phyloP scores from a whole-genome alignment of 495 filamentous ascomycete genomes.

The Penicillium waksmanii region DNA sequence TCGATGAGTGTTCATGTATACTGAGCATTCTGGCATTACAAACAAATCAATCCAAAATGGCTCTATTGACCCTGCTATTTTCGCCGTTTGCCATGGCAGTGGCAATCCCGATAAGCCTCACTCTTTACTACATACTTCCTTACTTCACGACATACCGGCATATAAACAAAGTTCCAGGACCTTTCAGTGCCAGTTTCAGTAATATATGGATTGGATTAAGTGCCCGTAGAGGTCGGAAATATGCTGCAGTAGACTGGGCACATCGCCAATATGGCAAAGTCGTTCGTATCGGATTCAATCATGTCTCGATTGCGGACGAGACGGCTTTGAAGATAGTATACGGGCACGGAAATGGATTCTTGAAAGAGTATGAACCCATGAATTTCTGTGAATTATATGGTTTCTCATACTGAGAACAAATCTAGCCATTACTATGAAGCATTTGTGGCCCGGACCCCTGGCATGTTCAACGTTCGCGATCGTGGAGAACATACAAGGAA shows the following conservation, averaged over 20 bases:
- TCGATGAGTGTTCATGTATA: not conserved
- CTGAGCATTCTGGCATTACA: too few relatives aligned
- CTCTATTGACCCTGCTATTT: conserved; percentile 13
- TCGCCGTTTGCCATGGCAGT: conserved; percentile 20
- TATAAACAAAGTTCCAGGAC: conserved; percentile 25
- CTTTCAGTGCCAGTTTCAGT: conserved; percentile 27
- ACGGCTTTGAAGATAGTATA: conserved; percentile 35
- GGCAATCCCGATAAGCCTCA: conserved; percentile 20
- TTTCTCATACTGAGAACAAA: not conserved
- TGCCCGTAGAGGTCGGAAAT: conserved; percentile 28
- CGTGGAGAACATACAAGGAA: conserved; percentile 77
- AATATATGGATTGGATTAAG: conserved; percentile 32
- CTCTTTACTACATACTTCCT: conserved; percentile 28
- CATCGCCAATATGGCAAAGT: conserved; percentile 47
- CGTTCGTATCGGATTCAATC: conserved; percentile 40
- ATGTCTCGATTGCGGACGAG: conserved; percentile 39
- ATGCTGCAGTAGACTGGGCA: conserved; percentile 35
- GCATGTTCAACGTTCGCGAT: conserved; percentile 80
- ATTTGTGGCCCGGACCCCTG: conserved; percentile 76
- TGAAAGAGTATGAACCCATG: conserved; percentile 54
- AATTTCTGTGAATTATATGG: too few relatives aligned
- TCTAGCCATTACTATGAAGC: conserved; percentile 76
- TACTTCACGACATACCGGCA: conserved; percentile 23
- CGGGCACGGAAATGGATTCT: conserved; percentile 63
- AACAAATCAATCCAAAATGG: conserved; percentile 9